Percentiles rank a stretch among this genome's conserved stretches.
Conservation (phyloP, 1,284 basidiomycete genomes). For the Moesziomyces parantarcticus region DNA sequence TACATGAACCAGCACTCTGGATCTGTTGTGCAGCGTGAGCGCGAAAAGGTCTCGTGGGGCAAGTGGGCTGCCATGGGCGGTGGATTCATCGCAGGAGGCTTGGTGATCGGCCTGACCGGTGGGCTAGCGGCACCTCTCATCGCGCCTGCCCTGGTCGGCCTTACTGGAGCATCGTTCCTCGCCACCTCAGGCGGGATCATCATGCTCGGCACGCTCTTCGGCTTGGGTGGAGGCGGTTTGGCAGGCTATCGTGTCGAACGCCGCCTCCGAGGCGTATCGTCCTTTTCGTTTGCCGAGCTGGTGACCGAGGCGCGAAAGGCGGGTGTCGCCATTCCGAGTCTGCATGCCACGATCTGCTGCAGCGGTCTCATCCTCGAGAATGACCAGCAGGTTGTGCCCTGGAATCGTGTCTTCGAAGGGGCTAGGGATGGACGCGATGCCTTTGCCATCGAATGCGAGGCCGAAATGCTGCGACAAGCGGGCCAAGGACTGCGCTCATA, state of each 20-base stretch:
- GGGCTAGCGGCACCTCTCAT: constrained; percentile 61
- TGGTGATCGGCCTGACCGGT: constrained; percentile 59
- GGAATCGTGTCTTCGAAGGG: constrained; percentile 38
- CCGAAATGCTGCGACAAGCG: constrained; percentile 52
- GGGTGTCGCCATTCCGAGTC: constrained; percentile 52
- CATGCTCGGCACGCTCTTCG: constrained; percentile 61
- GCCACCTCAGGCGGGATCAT: constrained; percentile 60
- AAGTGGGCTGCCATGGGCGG: constrained; percentile 58
- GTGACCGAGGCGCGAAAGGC: constrained; percentile 45
- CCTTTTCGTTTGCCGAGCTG: constrained; percentile 52
- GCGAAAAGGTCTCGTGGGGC: constrained; percentile 54
- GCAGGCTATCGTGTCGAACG: constrained; percentile 58
- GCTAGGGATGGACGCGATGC: constrained; percentile 55
- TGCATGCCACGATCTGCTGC: constrained; percentile 61
- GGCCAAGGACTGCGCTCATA: constrained; percentile 53
- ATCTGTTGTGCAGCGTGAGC: constrained; percentile 49
- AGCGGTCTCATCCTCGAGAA: constrained; percentile 55
- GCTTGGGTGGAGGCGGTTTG: constrained; percentile 60
- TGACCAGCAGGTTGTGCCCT: constrained; percentile 45
- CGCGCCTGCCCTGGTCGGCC: constrained; percentile 56
- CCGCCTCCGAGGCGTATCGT: constrained; percentile 51
- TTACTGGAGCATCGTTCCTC: constrained; percentile 58
- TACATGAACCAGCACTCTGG: constrained; percentile 60
- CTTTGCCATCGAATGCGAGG: constrained; percentile 55
- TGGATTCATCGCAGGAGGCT: constrained; percentile 54